Conservation (phyloP, 2,329 filamentous ascomycete species). For the Pseudopithomyces chartarum region DNA sequence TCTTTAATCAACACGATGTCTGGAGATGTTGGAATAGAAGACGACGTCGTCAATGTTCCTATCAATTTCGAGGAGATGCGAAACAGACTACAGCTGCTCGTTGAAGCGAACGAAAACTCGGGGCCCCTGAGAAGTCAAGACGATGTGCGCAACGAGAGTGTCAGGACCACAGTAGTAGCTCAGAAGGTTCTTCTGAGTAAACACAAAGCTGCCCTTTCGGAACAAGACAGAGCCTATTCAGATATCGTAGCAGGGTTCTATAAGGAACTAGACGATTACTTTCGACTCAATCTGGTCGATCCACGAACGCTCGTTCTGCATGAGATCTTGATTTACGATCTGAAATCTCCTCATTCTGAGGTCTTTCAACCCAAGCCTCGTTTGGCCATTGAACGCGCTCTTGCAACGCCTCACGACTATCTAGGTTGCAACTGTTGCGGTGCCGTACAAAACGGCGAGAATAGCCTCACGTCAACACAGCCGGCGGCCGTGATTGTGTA, state of each 20-base stretch:
- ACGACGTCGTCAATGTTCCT: constrained; percentile 17
- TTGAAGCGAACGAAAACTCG: constrained; percentile 27
- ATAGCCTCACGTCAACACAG: constrained; percentile 62
- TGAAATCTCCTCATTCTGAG: constrained; percentile 69
- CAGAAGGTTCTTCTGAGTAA: constrained; percentile 81
- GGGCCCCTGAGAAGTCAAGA: constrained; percentile 72
- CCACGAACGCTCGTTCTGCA: constrained; percentile 64
- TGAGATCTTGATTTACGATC: constrained; percentile 78
- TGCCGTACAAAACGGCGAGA: constrained; percentile 44
- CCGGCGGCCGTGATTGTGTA: constrained; percentile 77
- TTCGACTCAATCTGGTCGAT: constrained; percentile 52
- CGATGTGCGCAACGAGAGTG: constrained; percentile 69
- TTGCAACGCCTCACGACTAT: constrained; percentile 77
- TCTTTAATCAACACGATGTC: constrained; percentile 32
- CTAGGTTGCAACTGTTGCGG: constrained; percentile 73
- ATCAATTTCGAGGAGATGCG: constrained; percentile 23
- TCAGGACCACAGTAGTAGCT: constrained; percentile 78
- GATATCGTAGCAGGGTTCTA: constrained; percentile 64
- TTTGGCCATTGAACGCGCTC: constrained; percentile 70
- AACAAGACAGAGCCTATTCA: constrained; percentile 74
- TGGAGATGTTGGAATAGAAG: not conserved
- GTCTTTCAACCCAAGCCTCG: constrained; percentile 78
- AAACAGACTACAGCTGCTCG: constrained; percentile 42
- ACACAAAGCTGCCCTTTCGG: constrained; percentile 71
- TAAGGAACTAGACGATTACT: constrained; percentile 55